Evolutionary conservation across 2,329 filamentous ascomycete species (phyloP).

Genomic region (Scedosporium minutisporum): DNA sequence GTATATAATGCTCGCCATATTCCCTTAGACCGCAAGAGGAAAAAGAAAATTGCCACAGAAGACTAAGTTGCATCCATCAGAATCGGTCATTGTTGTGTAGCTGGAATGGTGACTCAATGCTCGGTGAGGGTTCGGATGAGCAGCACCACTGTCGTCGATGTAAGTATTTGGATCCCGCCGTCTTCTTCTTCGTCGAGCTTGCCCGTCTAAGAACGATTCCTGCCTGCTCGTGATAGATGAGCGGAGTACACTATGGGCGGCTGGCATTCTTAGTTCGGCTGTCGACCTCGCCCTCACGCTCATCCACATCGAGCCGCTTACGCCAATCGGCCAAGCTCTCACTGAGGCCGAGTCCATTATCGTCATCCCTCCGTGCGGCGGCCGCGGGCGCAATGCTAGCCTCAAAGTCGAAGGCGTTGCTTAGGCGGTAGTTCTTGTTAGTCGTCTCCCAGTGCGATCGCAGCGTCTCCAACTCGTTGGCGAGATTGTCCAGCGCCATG

Average conservation of each 20-base stretch:
- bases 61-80: no score
- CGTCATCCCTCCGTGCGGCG: conserved; percentile 27
- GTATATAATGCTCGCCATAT: conserved; percentile 6
- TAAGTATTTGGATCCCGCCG: no score
- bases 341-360: conserved; percentile 46
- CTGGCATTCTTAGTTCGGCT: conserved; percentile 9
- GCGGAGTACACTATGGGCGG: neutral
- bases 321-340: conserved; percentile 73
- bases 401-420: conserved; percentile 84
- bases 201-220: no score
- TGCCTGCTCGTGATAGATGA: neutral
- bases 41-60: conserved; percentile 6
- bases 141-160: no score
- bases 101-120: no score
- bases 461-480: conserved; percentile 83
- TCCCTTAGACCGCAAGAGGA: conserved; percentile 6
- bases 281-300: conserved; percentile 21
- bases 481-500: conserved; percentile 76
- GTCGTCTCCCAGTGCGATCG: conserved; percentile 91
- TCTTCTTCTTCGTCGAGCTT: no score
- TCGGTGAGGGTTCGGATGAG: no score
- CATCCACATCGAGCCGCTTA: conserved; percentile 57
- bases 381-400: conserved; percentile 18
- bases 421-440: conserved; percentile 88
- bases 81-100: no score